Conservation (phyloP, 768 basidiomycete genomes). For the Amanita thiersii region DNA sequence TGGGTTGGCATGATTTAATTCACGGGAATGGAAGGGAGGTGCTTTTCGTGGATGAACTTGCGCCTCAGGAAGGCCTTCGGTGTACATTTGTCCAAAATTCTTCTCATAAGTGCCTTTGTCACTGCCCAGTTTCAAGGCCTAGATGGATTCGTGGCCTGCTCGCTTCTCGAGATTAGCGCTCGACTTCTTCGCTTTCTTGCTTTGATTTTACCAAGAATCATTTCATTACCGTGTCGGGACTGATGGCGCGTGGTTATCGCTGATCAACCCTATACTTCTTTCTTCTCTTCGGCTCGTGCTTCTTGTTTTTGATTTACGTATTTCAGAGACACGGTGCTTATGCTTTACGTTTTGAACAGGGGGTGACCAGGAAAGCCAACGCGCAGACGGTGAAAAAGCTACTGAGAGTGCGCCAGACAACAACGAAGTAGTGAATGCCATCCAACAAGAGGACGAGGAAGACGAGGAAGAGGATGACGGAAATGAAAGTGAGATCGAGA, state of each 20-base stretch:
- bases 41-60: too few species aligned
- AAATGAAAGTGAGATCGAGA: slow-evolving; percentile 38
- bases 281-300: too few species aligned
- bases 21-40: too few species aligned
- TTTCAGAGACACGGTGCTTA: slow-evolving; percentile 7
- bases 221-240: slow-evolving; percentile 8
- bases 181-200: neutral
- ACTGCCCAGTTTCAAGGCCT: too few species aligned
- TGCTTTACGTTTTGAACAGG: slow-evolving; percentile 24
- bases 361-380: slow-evolving; percentile 4
- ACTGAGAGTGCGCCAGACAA: neutral
- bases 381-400: neutral
- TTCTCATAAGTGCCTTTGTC: too few species aligned
- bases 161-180: slow-evolving; percentile 7
- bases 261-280: neutral
- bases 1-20: too few species aligned
- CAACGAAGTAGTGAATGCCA: neutral
- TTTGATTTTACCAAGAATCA: too few species aligned
- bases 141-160: too few species aligned
- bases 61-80: too few species aligned
- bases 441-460: slow-evolving; percentile 38
- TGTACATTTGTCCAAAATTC: too few species aligned
- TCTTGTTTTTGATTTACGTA: slow-evolving; percentile 7
- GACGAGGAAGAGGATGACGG: slow-evolving; percentile 41
- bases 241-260: slow-evolving; percentile 6